A percentile compares a stretch with the other conserved stretches of the same genome.
Evolutionary conservation across 2,329 filamentous ascomycete genomes (phyloP).

Genomic region (Alternaria alternata): DNA sequence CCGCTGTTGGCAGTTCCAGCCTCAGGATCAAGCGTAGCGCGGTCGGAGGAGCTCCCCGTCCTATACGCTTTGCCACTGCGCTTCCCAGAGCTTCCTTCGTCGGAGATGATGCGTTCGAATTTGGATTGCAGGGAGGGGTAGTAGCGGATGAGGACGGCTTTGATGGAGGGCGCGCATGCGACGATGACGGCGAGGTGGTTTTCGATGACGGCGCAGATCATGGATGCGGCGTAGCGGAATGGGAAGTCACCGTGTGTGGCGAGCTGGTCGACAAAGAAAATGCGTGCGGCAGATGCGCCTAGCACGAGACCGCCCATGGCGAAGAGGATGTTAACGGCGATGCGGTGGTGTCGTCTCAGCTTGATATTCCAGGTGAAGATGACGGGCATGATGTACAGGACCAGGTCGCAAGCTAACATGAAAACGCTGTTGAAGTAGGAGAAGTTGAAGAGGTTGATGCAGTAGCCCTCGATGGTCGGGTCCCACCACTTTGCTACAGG

Average conservation of each 20-base stretch:
- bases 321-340: constrained; percentile 48
- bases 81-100: not conserved
- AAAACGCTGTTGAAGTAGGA: constrained; percentile 49
- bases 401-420: constrained; percentile 50
- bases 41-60: constrained; percentile 1
- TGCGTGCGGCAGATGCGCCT: constrained; percentile 35
- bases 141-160: constrained; percentile 35
- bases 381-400: constrained; percentile 51
- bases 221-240: constrained; percentile 36
- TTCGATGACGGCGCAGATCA: constrained; percentile 48
- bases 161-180: constrained; percentile 47
- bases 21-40: constrained; percentile 9
- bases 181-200: constrained; percentile 50
- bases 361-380: constrained; percentile 50
- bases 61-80: not conserved
- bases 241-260: constrained; percentile 34
- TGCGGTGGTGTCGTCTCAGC: constrained; percentile 39
- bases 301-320: constrained; percentile 44
- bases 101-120: constrained; percentile 24
- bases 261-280: constrained; percentile 38
- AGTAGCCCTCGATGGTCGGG: constrained; percentile 34
- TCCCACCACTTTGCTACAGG: constrained; percentile 48
- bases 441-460: constrained; percentile 48
- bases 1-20: not conserved
- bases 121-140: constrained; percentile 36